Conservation (phyloP, 352 stramenopile genomes). For the Pythium pectinolyticum region DNA sequence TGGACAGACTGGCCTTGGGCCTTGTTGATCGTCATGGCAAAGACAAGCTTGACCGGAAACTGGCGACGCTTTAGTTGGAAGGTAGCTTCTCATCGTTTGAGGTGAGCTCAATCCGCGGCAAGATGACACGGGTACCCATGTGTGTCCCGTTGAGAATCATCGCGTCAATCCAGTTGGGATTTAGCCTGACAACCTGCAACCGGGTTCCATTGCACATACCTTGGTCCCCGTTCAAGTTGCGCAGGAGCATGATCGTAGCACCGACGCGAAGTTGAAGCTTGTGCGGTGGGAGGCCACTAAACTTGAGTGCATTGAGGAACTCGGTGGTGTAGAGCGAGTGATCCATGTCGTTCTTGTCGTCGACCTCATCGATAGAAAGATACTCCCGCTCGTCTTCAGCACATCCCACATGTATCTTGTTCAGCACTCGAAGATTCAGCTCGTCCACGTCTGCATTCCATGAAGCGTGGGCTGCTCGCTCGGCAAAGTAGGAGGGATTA, state of each 20-base stretch:
- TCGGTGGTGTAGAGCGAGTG: background rate
- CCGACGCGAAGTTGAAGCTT: slow-evolving; percentile 24
- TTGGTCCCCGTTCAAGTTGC: slow-evolving; percentile 28
- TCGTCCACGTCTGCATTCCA: too few species aligned
- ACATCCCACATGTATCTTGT: too few species aligned
- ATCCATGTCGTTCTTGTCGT: background rate
- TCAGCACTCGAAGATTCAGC: too few species aligned
- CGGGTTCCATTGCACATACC: slow-evolving; percentile 33
- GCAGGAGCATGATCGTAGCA: slow-evolving; percentile 31
- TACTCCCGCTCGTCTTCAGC: too few species aligned
- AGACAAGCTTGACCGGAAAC: slow-evolving; percentile 8
- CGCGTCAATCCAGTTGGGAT: slow-evolving; percentile 25
- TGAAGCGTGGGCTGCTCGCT: too few species aligned
- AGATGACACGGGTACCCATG: slow-evolving; percentile 2
- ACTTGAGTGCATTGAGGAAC: slow-evolving; percentile 16
- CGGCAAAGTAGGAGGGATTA: too few species aligned
- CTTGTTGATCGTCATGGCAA: slow-evolving; percentile 31
- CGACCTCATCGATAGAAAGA: too few species aligned
- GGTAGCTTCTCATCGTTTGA: too few species aligned
- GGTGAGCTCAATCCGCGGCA: too few species aligned
- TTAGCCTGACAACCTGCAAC: slow-evolving; percentile 23
- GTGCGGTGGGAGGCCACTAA: slow-evolving; percentile 29
- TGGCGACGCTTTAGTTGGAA: too few species aligned
- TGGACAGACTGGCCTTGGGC: slow-evolving; percentile 23
- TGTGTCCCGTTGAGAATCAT: slow-evolving; percentile 26